These are phyloP conservation scores for Thelephora aurantiotincta DNA, from an alignment of 768 basidiomycete species.

Conservation along the genomic window DNA sequence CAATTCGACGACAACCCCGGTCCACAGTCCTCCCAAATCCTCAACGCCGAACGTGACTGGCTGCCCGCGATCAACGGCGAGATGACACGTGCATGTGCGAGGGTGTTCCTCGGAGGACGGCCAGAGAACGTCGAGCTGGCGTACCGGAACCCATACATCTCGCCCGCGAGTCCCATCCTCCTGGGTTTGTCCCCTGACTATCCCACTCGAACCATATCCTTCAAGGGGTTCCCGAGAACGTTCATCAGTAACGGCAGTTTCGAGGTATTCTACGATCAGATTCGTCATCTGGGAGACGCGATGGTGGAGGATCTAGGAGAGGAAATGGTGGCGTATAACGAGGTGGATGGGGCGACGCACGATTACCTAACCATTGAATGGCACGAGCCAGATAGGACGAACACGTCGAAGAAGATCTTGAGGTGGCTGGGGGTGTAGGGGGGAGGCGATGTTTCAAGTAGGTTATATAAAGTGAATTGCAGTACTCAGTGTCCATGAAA, in stretches of 20 bases:
- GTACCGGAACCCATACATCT: slow-evolving; percentile 38
- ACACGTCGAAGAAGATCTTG: slow-evolving; percentile 9
- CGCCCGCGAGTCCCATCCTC: slow-evolving; percentile 30
- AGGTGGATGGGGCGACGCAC: slow-evolving; percentile 32
- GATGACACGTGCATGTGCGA: background rate
- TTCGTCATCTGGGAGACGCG: slow-evolving; percentile 27
- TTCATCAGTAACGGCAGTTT: slow-evolving; percentile 45
- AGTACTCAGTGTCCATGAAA: no score
- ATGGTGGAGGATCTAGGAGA: slow-evolving; percentile 40
- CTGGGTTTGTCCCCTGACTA: slow-evolving; percentile 14
- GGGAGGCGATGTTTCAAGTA: no score
- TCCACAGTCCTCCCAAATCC: slow-evolving; percentile 21
- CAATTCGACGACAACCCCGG: slow-evolving; percentile 21
- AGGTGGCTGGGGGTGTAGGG: slow-evolving; percentile 7
- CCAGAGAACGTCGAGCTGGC: slow-evolving; percentile 19
- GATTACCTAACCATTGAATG: slow-evolving; percentile 9
- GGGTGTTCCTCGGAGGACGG: background rate
- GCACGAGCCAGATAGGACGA: slow-evolving; percentile 16
- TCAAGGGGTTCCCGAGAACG: no score
- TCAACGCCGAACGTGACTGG: slow-evolving; percentile 44
- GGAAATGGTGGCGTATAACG: slow-evolving; percentile 30
- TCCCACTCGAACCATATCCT: slow-evolving; percentile 20
- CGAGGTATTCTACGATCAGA: slow-evolving; percentile 39
- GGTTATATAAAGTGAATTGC: no score
- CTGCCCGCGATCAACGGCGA: slow-evolving; percentile 22